Conservation (phyloP, 495 filamentous ascomycete species). For the Lichenothelia convexa region DNA sequence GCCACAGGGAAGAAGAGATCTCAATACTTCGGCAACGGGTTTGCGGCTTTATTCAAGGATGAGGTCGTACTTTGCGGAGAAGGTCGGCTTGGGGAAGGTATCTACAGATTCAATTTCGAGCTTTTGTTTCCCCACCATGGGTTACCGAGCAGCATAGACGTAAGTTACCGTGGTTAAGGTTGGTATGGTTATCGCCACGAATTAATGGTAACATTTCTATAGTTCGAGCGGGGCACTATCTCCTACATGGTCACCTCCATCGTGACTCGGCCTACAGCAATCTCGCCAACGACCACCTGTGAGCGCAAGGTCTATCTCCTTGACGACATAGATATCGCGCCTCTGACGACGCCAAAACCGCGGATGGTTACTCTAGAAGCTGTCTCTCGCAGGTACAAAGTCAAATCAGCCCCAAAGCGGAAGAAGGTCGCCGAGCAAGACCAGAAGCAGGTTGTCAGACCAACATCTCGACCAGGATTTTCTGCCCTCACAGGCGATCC, state of each 20-base stretch:
- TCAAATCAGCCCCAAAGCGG: conserved; percentile 15
- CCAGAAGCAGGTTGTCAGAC: conserved; percentile 1
- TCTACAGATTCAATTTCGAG: conserved; percentile 89
- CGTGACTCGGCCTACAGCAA: conserved; percentile 73
- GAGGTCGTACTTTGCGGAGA: conserved; percentile 82
- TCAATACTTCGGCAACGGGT: conserved; percentile 66
- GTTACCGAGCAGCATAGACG: conserved; percentile 85
- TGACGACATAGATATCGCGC: conserved; percentile 46
- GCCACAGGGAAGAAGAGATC: conserved; percentile 36
- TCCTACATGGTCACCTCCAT: conserved; percentile 80
- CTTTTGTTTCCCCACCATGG: conserved; percentile 59
- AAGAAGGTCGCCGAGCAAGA: conserved; percentile 1
- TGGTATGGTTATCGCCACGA: no score
- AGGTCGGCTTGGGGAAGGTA: conserved; percentile 62
- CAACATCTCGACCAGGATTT: conserved; percentile 1
- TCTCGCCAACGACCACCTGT: conserved; percentile 59
- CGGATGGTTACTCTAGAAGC: conserved; percentile 70
- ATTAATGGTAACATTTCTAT: no score
- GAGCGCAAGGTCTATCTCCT: conserved; percentile 62
- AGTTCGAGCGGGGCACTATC: conserved; percentile 94
- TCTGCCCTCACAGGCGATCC: conserved; percentile 2
- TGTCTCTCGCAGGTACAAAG: conserved; percentile 35
- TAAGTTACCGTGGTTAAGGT: conserved; percentile 38
- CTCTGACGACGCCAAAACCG: conserved; percentile 36
- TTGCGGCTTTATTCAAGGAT: conserved; percentile 76